Base-by-base conservation (phyloP, 805 yeast genomes). In the Vanderwaltozyma verrucispora region DNA sequence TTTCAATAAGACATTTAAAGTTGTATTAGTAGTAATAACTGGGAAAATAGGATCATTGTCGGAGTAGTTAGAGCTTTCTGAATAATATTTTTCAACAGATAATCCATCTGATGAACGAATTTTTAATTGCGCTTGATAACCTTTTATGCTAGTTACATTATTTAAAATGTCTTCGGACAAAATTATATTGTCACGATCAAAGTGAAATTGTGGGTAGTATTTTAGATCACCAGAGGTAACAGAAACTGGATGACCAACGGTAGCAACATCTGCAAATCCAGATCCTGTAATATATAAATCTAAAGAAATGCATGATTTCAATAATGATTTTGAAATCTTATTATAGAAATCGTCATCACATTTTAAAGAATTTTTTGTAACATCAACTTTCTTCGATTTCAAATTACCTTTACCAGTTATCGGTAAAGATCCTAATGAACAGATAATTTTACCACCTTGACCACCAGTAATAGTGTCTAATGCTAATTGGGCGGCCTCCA, bases 71-170 rank as follows among this genome's bases (percentile, higher is more conserved):
- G 60, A 53, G 37, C 77, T 67, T 31, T 68, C 70, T 0, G 89
- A 89, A 49, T 80, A 81, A 54, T 87, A 84, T 39, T 75, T 75
- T 13, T 73, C 62, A 8, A 89, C 85, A 52, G 84, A 94, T 36
- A 92, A 64, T 0, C 97, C 97, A 45, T 72, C 76, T 1, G 96
- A 86, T 49, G 88, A 80, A 46, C 98, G 80, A 19, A 87, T 72
- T 52, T 87, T 87, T 45, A 89, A 60, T 46, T 80, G 80, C 5
- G 83, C 88, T 56, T 84, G 92, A 49, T 81, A 81, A 4, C 94
- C 97, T 4, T 60, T 59, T 2, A 73, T 62, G 19, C 68, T 67
- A 2, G 61, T 51, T 13, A 81, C 68, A 6, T 76, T 64, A 26
- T 65, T 62, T n/a, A 67, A 64, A 44, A 81, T 65, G 19, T 81